Evolutionary conservation across 1,284 basidiomycete species (phyloP).

Genomic region (Melanopsichium pennsylvanicum): DNA sequence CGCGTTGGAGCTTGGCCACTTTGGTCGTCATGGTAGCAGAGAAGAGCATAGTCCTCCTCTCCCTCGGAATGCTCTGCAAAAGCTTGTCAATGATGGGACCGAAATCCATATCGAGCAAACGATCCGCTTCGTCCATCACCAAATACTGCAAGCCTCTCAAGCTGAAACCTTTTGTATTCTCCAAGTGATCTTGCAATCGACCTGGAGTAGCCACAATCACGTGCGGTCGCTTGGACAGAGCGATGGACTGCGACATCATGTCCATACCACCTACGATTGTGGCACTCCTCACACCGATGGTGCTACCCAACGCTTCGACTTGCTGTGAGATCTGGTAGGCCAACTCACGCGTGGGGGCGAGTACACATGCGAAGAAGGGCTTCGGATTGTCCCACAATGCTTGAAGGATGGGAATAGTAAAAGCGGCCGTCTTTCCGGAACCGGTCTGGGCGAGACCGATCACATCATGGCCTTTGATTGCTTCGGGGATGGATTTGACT

Average conservation of each 20-base stretch:
- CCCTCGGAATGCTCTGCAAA: constrained; percentile 90
- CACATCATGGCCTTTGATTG: constrained; percentile 88
- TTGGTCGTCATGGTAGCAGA: constrained; percentile 99
- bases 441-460: constrained; percentile 98
- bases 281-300: constrained; percentile 78
- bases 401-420: constrained; percentile 93
- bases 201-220: constrained; percentile 98
- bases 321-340: constrained; percentile 99
- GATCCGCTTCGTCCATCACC: constrained; percentile 96
- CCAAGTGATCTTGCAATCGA: constrained; percentile 90
- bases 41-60: constrained; percentile 94
- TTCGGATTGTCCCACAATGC: constrained; percentile 95
- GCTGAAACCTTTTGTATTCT: constrained; percentile 98
- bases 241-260: constrained; percentile 89
- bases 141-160: constrained; percentile 86
- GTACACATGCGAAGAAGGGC: constrained; percentile 89
- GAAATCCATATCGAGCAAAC: constrained; percentile 96
- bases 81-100: constrained; percentile 97
- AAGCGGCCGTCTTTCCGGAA: constrained; percentile 97
- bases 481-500: constrained; percentile 84
- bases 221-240: constrained; percentile 81
- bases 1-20: constrained; percentile 94
- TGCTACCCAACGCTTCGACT: constrained; percentile 87
- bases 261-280: constrained; percentile 97
- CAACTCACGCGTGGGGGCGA: constrained; percentile 94